Evolutionary conservation across 768 basidiomycete species (phyloP).

Genomic region (Leccinellum albellum): DNA sequence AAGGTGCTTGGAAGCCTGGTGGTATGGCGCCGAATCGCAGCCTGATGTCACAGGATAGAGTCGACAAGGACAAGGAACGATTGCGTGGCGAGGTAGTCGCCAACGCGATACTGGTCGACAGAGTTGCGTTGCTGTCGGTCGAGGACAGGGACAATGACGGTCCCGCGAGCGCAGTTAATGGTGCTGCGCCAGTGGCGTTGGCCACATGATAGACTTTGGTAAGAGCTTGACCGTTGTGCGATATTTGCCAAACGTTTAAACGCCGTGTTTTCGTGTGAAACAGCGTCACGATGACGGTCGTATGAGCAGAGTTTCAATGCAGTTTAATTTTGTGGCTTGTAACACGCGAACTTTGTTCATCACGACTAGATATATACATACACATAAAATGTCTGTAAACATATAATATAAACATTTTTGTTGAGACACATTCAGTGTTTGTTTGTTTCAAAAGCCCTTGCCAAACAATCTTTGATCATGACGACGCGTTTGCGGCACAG

Average conservation of each 20-base stretch:
- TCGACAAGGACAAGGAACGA: slow-evolving; percentile 34
- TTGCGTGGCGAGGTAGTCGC: slow-evolving; percentile 34
- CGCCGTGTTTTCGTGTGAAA: background rate
- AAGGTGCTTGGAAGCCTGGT: slow-evolving; percentile 25
- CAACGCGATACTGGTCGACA: slow-evolving; percentile 35
- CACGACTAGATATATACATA: slow-evolving; percentile 31
- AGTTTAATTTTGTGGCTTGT: slow-evolving; percentile 27
- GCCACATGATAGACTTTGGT: slow-evolving; percentile 27
- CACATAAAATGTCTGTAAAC: slow-evolving; percentile 35
- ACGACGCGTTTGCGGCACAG: slow-evolving; percentile 62
- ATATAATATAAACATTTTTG: slow-evolving; percentile 29
- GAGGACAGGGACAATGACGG: slow-evolving; percentile 24
- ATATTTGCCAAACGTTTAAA: slow-evolving; percentile 1
- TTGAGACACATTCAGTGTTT: background rate
- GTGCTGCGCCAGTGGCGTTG: slow-evolving; percentile 18
- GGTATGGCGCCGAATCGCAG: slow-evolving; percentile 10
- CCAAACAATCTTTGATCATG: slow-evolving; percentile 44
- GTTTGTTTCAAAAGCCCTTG: slow-evolving; percentile 30
- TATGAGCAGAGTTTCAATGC: slow-evolving; percentile 19
- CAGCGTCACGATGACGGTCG: slow-evolving; percentile 12
- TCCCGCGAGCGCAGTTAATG: slow-evolving; percentile 12
- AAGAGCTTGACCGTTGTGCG: background rate
- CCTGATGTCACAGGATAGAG: slow-evolving; percentile 20
- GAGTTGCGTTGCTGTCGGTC: slow-evolving; percentile 35
- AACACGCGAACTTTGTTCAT: slow-evolving; percentile 23